Evolutionary conservation across 2,329 filamentous ascomycete species (phyloP).

Genomic region (Cytospora piceae): DNA sequence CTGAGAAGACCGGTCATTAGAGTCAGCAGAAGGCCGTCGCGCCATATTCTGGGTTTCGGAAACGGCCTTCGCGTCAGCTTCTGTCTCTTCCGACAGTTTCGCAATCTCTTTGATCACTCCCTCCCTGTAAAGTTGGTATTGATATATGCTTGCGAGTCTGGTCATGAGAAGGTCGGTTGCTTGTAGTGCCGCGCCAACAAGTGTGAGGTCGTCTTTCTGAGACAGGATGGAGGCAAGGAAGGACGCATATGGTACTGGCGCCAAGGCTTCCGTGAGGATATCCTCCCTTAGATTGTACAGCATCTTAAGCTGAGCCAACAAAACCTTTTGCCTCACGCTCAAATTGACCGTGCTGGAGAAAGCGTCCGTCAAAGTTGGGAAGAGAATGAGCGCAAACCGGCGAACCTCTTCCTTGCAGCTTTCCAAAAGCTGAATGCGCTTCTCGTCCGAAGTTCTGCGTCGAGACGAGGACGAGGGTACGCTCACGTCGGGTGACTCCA

Average conservation of each 20-base stretch:
- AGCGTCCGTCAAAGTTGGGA: constrained; percentile 93
- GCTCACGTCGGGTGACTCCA: constrained; percentile 45
- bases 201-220: constrained; percentile 86
- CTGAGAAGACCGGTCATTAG: constrained; percentile 31
- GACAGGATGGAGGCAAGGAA: constrained; percentile 94
- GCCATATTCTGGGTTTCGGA: constrained; percentile 36
- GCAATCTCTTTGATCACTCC: constrained; percentile 91
- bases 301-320: constrained; percentile 97
- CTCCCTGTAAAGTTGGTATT: constrained; percentile 96
- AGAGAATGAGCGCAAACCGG: constrained; percentile 88
- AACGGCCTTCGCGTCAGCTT: constrained; percentile 39
- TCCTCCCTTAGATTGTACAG: constrained; percentile 87
- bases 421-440: constrained; percentile 78
- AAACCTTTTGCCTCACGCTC: constrained; percentile 89
- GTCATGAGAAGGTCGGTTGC: constrained; percentile 86
- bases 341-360: constrained; percentile 98
- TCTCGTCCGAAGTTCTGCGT: constrained; percentile 70
- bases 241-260: constrained; percentile 90
- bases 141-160: constrained; percentile 84
- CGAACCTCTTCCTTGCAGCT: constrained; percentile 86
- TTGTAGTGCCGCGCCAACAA: constrained; percentile 86
- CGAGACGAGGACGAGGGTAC: constrained; percentile 47
- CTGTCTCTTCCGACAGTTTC: constrained; percentile 66
- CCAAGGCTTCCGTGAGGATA: constrained; percentile 83
- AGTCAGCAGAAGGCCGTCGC: constrained; percentile 38